These are phyloP conservation scores for Galerina sulciceps DNA, from an alignment of 768 basidiomycete species.

Conservation along the genomic window DNA sequence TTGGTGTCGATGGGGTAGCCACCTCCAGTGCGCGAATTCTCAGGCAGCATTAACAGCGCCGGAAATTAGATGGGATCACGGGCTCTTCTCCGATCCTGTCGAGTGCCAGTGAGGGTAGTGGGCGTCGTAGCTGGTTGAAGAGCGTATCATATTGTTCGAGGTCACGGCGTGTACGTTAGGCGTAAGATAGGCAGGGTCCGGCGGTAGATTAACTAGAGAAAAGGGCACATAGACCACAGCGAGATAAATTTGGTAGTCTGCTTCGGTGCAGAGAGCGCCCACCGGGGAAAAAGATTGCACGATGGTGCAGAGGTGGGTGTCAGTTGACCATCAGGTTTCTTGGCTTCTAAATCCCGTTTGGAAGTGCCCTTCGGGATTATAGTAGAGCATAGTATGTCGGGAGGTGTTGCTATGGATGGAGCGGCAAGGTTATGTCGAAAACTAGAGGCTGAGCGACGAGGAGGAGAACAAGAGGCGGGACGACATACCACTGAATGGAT, in stretches of 20 bases:
- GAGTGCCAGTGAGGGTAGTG: background rate
- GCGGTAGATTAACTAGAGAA: background rate
- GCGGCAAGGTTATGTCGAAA: background rate
- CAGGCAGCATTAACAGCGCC: background rate
- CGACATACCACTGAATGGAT: too few relatives aligned
- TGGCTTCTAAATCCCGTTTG: constrained; percentile 9
- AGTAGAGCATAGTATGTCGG: background rate
- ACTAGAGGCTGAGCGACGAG: background rate
- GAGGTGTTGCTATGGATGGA: background rate
- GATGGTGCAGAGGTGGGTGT: background rate
- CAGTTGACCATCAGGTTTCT: background rate
- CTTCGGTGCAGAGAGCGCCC: too few relatives aligned
- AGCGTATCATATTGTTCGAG: constrained; percentile 1
- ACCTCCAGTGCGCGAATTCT: background rate
- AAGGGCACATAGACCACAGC: too few relatives aligned
- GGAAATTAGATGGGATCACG: background rate
- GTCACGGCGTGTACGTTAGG: background rate
- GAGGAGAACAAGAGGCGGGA: background rate
- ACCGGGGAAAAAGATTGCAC: background rate
- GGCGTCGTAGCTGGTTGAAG: background rate
- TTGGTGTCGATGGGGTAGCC: too few relatives aligned
- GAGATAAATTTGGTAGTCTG: too few relatives aligned
- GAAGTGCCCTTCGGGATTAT: background rate
- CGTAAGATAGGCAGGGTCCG: background rate
- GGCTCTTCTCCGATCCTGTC: background rate